Evolutionary conservation across 2,329 filamentous ascomycete genomes (phyloP).

Genomic region (Botryotinia globosa): DNA sequence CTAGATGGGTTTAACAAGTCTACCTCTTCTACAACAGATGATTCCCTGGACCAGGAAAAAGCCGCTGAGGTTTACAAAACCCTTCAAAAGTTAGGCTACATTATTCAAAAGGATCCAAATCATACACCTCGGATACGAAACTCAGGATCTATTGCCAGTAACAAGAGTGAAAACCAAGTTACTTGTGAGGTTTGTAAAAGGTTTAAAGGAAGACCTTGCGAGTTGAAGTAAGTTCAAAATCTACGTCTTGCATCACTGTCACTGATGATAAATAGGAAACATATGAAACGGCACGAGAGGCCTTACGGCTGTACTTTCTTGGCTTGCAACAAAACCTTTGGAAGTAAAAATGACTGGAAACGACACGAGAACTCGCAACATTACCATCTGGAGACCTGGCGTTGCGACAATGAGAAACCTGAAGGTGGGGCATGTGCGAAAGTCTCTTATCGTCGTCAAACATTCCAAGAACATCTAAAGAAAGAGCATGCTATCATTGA

Average conservation of each 20-base stretch:
- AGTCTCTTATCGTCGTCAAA: conserved; percentile 56
- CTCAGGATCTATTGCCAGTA: conserved; percentile 30
- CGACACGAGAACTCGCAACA: conserved; percentile 83
- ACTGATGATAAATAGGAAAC: conserved; percentile 59
- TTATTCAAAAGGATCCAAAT: conserved; percentile 28
- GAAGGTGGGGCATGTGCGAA: conserved; percentile 50
- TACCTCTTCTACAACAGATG: conserved; percentile 11
- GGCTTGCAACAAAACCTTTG: conserved; percentile 69
- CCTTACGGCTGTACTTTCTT: conserved; percentile 80
- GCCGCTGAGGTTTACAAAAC: conserved; percentile 31
- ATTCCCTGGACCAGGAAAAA: conserved; percentile 27
- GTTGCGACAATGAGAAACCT: conserved; percentile 52
- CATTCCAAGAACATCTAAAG: conserved; percentile 60
- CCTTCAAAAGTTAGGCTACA: conserved; percentile 32
- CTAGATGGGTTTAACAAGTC: neutral
- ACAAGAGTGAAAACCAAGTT: conserved; percentile 34
- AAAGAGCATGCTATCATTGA: conserved; percentile 37
- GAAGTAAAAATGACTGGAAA: conserved; percentile 95
- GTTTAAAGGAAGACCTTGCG: conserved; percentile 49
- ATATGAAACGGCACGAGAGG: conserved; percentile 74
- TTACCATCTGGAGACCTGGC: conserved; percentile 67
- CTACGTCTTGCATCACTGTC: neutral
- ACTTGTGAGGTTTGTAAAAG: conserved; percentile 47
- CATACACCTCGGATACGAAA: conserved; percentile 28
- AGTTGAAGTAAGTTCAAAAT: conserved; percentile 51